phyloP scores from a whole-genome alignment of 352 stramenopile genomes.

The Globisporangium takayamanum region DNA sequence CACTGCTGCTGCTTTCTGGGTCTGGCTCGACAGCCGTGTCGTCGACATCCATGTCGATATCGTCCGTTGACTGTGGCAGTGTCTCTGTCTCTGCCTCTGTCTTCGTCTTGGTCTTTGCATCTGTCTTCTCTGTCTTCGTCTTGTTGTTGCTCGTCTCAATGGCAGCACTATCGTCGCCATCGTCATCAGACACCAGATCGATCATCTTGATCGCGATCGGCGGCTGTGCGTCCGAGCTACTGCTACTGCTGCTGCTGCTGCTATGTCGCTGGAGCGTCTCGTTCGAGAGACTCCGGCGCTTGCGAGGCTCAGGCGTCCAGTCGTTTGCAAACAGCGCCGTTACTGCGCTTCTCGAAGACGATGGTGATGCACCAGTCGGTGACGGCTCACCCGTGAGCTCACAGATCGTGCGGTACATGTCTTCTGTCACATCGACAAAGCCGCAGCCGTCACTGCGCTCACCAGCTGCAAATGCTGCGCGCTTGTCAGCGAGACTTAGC shows the following conservation, averaged over 20 bases:
- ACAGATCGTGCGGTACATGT: slow-evolving; percentile 8
- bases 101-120: not conserved
- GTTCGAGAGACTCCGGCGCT: slow-evolving; percentile 1
- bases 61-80: not conserved
- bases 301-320: not conserved
- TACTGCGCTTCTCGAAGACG: not conserved
- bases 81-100: not conserved
- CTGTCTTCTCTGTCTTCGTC: not conserved
- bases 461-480: not conserved
- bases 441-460: not conserved
- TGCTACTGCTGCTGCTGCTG: no score
- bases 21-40: not conserved
- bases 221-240: no score
- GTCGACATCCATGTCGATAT: not conserved
- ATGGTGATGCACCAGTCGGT: not conserved
- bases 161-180: not conserved
- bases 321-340: not conserved
- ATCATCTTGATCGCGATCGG: slow-evolving; percentile 5
- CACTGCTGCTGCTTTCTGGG: not conserved
- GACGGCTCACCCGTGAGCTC: slow-evolving; percentile 1
- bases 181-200: slow-evolving; percentile 8
- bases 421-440: slow-evolving; percentile 10
- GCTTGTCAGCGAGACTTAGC: not conserved
- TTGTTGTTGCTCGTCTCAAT: no score
- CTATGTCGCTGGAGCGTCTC: no score